Evolutionary conservation across 805 yeast genomes (phyloP).

Genomic region (Wickerhamomyces xylosicus): DNA sequence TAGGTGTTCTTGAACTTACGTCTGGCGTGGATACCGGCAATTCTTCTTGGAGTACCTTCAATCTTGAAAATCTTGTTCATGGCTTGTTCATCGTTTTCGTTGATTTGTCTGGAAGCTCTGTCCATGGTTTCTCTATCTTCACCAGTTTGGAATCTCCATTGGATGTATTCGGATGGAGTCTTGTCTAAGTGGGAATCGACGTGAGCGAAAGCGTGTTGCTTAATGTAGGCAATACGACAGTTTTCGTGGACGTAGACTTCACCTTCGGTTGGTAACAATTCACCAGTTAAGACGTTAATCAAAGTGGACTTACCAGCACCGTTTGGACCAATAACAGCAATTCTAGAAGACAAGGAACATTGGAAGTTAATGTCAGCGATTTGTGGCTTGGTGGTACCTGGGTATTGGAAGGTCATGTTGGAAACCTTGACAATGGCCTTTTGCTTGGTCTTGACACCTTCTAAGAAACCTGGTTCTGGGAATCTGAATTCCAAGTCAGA

Average conservation of each 20-base stretch:
- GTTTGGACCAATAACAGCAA: slow-evolving; percentile 99
- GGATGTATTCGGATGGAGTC: slow-evolving; percentile 99
- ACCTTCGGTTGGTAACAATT: slow-evolving; percentile 95
- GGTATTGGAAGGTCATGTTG: slow-evolving; percentile 98
- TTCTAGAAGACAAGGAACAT: slow-evolving; percentile 98
- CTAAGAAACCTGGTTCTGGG: slow-evolving; percentile 99
- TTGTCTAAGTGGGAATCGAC: slow-evolving; percentile 97
- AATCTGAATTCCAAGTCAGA: slow-evolving; percentile 92
- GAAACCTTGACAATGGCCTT: slow-evolving; percentile 98
- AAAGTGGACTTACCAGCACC: slow-evolving; percentile 99
- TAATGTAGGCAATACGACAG: slow-evolving; percentile 99
- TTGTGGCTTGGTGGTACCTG: slow-evolving; percentile 97
- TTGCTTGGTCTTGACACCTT: slow-evolving; percentile 99
- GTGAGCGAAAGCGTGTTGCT: slow-evolving; percentile 99
- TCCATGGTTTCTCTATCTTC: slow-evolving; percentile 99
- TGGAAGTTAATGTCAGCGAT: slow-evolving; percentile 88
- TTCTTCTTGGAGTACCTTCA: slow-evolving; percentile 98
- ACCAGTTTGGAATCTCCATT: slow-evolving; percentile 99
- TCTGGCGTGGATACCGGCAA: slow-evolving; percentile 89
- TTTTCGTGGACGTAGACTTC: slow-evolving; percentile 99
- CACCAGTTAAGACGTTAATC: slow-evolving; percentile 98
- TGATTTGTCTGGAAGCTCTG: slow-evolving; percentile 98
- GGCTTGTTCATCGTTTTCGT: slow-evolving; percentile 92
- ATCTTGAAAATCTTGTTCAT: slow-evolving; percentile 99
- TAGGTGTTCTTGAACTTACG: slow-evolving; percentile 99